Evolutionary conservation across 1,139 yeast genomes (phyloP), one percentile per base, ranked within the genome.

Genomic region (Pichiaceae sp.): DNA sequence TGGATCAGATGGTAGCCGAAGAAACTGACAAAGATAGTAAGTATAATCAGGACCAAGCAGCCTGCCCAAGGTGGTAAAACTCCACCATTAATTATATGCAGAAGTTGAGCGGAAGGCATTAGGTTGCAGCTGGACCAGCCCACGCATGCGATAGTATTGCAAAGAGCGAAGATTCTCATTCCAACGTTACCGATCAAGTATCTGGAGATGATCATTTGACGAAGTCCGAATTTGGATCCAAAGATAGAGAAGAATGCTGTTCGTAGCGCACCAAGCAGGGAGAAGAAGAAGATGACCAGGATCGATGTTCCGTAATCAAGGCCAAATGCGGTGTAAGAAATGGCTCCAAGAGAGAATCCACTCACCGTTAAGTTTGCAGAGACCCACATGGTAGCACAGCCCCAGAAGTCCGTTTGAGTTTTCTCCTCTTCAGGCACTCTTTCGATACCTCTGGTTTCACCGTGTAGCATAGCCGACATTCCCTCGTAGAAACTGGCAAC

Each of bases 101-200:
- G 68, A 53, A 87, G 67, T 57, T 85, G 94, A 18, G 96, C 95
- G 25, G 93, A 78, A 20, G 87, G 82, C 75, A 87, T 84, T 45
- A 86, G 83, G 62, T 87, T 89, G 33, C 86, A 93, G 15, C 95
- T 85, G 60, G 94, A 87, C 96, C 96, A 87, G 47, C 96, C 96
- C 44, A 87, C 73, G 71, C 96, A 85, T 14, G 95, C 93, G 51
- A 87, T 60, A 52, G 79, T 74, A 56, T 87, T 87, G 53, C 89
- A 68, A 31, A 80, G 58, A 15, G 94, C 80, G 54, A 87, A 83
- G 41, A 87, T 67, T 57, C 95, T 73, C 61, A 83, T 79, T 35
- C 83, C 78, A 32, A 67, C 59, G 57, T 79, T 76, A 49, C 96
- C 96, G 50, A 80, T 70, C 54, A 87, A 70, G 61, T 70, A 87